Evolutionary conservation across 495 filamentous ascomycete genomes (phyloP).

Genomic region (Talaromyces liani): DNA sequence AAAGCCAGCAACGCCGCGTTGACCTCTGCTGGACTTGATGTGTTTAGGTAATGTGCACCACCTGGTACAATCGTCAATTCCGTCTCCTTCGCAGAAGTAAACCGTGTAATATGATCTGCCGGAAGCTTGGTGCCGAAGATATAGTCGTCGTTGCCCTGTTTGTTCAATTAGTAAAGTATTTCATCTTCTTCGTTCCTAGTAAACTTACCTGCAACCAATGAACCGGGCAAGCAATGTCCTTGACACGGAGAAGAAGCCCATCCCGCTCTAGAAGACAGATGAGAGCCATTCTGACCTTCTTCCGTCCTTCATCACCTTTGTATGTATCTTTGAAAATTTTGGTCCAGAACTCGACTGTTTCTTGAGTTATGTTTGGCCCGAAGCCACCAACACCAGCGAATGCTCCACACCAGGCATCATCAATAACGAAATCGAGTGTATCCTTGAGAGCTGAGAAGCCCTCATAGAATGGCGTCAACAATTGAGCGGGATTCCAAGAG

Average conservation of each 20-base stretch:
- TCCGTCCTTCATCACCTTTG: conserved; percentile 51
- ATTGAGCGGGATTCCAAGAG: conserved; percentile 49
- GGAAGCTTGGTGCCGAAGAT: conserved; percentile 30
- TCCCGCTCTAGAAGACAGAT: conserved; percentile 51
- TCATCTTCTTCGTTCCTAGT: not conserved
- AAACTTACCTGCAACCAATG: conserved; percentile 55
- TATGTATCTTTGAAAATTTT: conserved; percentile 49
- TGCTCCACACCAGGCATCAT: conserved; percentile 49
- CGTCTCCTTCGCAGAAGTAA: conserved; percentile 44
- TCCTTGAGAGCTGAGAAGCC: conserved; percentile 35
- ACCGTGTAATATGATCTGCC: conserved; percentile 50
- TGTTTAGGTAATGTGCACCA: conserved; percentile 54
- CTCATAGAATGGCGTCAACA: conserved; percentile 37
- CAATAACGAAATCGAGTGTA: conserved; percentile 48
- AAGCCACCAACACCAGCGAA: conserved; percentile 55
- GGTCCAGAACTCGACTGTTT: conserved; percentile 43
- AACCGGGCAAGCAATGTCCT: conserved; percentile 54
- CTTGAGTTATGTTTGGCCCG: conserved; percentile 29
- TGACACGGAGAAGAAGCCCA: conserved; percentile 45
- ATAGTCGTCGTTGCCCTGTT: not conserved
- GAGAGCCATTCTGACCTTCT: conserved; percentile 49
- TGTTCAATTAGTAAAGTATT: not conserved
- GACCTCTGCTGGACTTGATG: conserved; percentile 48
- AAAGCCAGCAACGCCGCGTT: conserved; percentile 44
- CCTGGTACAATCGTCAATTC: conserved; percentile 43